Percentiles rank a stretch among this genome's conserved stretches.
Evolutionary conservation across 331 rosid species (phyloP).

Genomic region (Saraca asoca): DNA sequence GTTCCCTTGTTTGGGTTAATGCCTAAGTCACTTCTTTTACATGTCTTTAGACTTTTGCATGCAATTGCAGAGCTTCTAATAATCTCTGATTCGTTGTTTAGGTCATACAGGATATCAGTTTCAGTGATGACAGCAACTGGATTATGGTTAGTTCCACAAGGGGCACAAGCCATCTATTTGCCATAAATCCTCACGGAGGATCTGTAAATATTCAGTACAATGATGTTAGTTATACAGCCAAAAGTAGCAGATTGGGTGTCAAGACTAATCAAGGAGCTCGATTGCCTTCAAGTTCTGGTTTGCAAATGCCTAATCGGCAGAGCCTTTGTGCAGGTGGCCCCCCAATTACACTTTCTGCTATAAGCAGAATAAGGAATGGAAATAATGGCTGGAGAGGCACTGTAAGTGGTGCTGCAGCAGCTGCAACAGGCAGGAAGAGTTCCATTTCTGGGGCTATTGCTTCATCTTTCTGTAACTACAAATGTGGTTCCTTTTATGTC

Average conservation of each 20-base stretch:
- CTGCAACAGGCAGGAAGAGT: slow-evolving; percentile 75
- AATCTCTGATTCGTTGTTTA: slow-evolving; percentile 38
- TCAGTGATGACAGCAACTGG: slow-evolving; percentile 96
- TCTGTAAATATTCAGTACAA: slow-evolving; percentile 53
- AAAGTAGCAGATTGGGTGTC: slow-evolving; percentile 47
- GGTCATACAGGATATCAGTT: slow-evolving; percentile 96
- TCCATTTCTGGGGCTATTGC: slow-evolving; percentile 77
- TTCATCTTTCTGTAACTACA: slow-evolving; percentile 68
- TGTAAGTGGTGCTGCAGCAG: slow-evolving; percentile 96
- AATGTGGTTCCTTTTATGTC: slow-evolving; percentile 43
- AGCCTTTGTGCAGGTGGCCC: slow-evolving; percentile 53
- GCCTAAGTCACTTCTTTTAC: neutral
- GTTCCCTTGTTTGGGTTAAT: slow-evolving; percentile 16
- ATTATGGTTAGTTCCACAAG: slow-evolving; percentile 95
- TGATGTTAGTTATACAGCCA: slow-evolving; percentile 47
- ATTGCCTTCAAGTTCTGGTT: slow-evolving; percentile 44
- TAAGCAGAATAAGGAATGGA: slow-evolving; percentile 84
- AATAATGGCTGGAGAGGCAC: slow-evolving; percentile 84
- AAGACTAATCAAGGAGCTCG: slow-evolving; percentile 43
- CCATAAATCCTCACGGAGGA: slow-evolving; percentile 93
- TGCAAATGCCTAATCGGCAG: slow-evolving; percentile 57
- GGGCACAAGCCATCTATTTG: slow-evolving; percentile 92
- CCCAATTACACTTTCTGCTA: slow-evolving; percentile 79
- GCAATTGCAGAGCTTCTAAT: slow-evolving; percentile 1
- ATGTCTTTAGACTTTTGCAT: neutral